A percentile compares a stretch with the other conserved stretches of the same genome.
phyloP scores from a whole-genome alignment of 345 rosid genomes.

The Syzygium grande region DNA sequence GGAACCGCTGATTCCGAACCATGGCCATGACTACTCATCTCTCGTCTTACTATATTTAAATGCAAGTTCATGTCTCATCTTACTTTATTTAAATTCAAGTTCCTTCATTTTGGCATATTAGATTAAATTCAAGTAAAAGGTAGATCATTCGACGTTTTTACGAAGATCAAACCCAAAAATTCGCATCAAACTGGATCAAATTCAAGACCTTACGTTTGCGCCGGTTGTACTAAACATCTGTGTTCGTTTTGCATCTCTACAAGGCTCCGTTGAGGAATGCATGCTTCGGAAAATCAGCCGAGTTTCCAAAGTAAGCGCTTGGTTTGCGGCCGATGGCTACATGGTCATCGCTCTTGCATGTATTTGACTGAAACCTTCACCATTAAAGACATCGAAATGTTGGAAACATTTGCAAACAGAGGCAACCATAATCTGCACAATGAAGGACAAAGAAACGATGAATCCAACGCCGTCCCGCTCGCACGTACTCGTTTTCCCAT shows the following conservation, averaged over 20 bases:
- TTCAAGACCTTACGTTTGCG: not conserved
- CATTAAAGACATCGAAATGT: not conserved
- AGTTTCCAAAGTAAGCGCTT: not conserved
- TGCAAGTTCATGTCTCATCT: not conserved
- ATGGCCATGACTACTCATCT: no score
- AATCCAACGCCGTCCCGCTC: constrained; percentile 11
- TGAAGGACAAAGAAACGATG: not conserved
- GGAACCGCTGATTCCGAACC: no score
- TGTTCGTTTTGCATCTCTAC: not conserved
- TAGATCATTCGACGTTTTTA: not conserved
- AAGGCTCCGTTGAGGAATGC: not conserved
- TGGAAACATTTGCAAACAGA: not conserved
- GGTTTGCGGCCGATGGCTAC: not conserved
- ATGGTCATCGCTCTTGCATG: not conserved
- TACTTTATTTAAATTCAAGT: not conserved
- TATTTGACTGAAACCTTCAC: not conserved
- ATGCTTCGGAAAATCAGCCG: not conserved
- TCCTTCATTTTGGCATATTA: not conserved
- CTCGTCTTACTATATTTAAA: not conserved
- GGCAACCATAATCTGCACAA: not conserved
- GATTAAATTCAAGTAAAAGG: not conserved
- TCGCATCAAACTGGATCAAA: not conserved
- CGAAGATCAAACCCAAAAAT: not conserved
- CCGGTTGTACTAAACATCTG: not conserved
- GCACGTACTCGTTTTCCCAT: constrained; percentile 45